Evolutionary conservation across 1,284 basidiomycete genomes (phyloP).

Genomic region (Cutaneotrichosporon curvatum): DNA sequence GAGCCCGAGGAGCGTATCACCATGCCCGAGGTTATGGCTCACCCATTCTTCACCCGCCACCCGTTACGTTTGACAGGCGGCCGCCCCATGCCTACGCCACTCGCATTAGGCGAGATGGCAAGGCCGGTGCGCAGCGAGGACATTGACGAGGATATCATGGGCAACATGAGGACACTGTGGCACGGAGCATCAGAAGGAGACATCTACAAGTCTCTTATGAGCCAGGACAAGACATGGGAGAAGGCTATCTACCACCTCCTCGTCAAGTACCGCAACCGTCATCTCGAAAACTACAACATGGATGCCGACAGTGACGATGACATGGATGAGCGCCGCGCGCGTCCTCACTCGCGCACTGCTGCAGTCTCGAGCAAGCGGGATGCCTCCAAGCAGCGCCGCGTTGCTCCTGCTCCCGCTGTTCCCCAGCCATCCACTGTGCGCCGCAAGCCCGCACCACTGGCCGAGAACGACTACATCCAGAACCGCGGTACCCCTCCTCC

Average conservation of each 20-base stretch:
- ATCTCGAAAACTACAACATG: slow-evolving; percentile 59
- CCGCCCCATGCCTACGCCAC: slow-evolving; percentile 56
- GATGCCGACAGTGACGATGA: slow-evolving; percentile 45
- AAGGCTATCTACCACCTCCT: slow-evolving; percentile 87
- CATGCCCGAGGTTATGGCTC: slow-evolving; percentile 74
- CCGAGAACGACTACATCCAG: slow-evolving; percentile 38
- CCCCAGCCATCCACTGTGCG: slow-evolving; percentile 15
- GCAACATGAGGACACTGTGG: slow-evolving; percentile 87
- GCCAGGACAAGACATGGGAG: slow-evolving; percentile 68
- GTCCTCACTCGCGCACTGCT: slow-evolving; percentile 18
- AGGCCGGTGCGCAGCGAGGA: slow-evolving; percentile 58
- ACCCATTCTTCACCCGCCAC: slow-evolving; percentile 79
- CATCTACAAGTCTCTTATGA: slow-evolving; percentile 61
- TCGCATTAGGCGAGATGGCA: slow-evolving; percentile 62
- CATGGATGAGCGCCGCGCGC: slow-evolving; percentile 3
- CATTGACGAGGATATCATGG: slow-evolving; percentile 84
- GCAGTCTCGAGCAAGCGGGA: neutral
- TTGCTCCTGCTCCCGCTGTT: slow-evolving; percentile 10
- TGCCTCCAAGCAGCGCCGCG: slow-evolving; percentile 7
- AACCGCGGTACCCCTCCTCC: slow-evolving; percentile 24
- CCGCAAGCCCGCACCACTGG: slow-evolving; percentile 26
- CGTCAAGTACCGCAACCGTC: slow-evolving; percentile 64
- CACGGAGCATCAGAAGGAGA: slow-evolving; percentile 64
- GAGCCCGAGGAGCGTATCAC: slow-evolving; percentile 77
- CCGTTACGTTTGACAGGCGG: slow-evolving; percentile 53